These are phyloP conservation scores for Anethum foeniculum DNA, from an alignment of 140 eudicot genomes.

Conservation along the genomic window DNA sequence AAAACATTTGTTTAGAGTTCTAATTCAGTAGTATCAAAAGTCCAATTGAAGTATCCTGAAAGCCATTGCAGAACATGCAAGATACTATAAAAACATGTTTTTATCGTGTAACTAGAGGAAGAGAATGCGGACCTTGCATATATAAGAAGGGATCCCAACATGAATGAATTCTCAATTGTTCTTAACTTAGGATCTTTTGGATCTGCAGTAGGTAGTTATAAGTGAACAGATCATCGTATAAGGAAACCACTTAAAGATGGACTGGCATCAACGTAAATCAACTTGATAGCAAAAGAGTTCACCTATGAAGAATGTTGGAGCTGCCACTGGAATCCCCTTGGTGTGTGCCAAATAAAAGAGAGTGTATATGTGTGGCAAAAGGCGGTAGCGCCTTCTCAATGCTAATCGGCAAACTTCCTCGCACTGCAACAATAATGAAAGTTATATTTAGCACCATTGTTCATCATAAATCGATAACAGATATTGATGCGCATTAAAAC, in stretches of 20 bases:
- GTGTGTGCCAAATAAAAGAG: constrained; percentile 87
- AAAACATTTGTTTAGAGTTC: neutral
- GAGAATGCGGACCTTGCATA: constrained; percentile 56
- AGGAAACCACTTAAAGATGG: neutral
- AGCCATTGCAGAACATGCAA: neutral
- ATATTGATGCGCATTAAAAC: neutral
- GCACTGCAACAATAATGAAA: constrained; percentile 38
- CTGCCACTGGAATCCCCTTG: constrained; percentile 74
- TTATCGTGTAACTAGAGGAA: neutral
- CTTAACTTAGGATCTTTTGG: constrained; percentile 52
- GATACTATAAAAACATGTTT: neutral
- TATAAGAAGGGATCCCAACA: constrained; percentile 86
- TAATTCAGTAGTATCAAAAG: neutral
- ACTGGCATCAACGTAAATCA: neutral
- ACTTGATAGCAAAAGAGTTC: constrained; percentile 11
- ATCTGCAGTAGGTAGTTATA: constrained; percentile 40
- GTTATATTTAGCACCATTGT: neutral
- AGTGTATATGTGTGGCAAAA: constrained; percentile 82
- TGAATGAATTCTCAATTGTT: constrained; percentile 58
- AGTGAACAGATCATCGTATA: constrained; percentile 5
- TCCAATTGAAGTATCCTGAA: neutral
- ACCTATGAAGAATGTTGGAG: constrained; percentile 88
- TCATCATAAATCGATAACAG: neutral
- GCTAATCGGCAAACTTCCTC: constrained; percentile 94
- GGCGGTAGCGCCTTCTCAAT: constrained; percentile 79